phyloP scores from a whole-genome alignment of 2,329 filamentous ascomycete genomes.

The Clonostachys chloroleuca region DNA sequence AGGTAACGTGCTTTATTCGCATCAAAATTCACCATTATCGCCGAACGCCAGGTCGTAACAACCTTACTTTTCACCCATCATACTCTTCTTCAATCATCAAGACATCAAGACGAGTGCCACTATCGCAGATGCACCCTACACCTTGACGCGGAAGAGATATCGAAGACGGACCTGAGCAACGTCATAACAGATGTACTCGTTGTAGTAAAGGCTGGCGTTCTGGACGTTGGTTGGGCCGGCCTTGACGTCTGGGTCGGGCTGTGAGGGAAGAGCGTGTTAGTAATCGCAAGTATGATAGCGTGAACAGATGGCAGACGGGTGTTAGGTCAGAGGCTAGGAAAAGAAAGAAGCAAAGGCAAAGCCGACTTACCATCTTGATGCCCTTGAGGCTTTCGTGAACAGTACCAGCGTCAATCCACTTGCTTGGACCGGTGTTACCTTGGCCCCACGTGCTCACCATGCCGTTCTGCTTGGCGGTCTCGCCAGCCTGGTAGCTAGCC shows the following conservation, averaged over 20 bases:
- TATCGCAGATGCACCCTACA: slow-evolving; percentile 11
- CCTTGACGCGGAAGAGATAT: slow-evolving; percentile 63
- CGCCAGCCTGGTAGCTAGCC: slow-evolving; percentile 58
- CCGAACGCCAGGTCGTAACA: no score
- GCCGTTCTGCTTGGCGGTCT: slow-evolving; percentile 54
- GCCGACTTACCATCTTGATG: slow-evolving; percentile 60
- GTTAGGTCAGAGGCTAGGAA: background rate
- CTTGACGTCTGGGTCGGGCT: slow-evolving; percentile 43
- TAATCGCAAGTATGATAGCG: no score
- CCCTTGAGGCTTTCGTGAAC: slow-evolving; percentile 63
- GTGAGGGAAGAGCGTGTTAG: background rate
- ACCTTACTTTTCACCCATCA: no score
- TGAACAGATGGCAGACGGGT: background rate
- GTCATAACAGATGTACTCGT: slow-evolving; percentile 72
- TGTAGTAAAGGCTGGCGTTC: slow-evolving; percentile 53
- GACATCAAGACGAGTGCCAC: no score
- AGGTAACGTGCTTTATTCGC: no score
- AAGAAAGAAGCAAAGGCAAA: background rate
- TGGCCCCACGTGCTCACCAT: slow-evolving; percentile 67
- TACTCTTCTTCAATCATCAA: no score
- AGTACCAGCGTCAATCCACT: slow-evolving; percentile 72
- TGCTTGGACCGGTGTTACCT: slow-evolving; percentile 57
- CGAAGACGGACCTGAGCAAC: slow-evolving; percentile 65
- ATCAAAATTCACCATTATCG: no score
- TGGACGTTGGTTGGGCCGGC: slow-evolving; percentile 43